These are phyloP conservation scores for Dissophora globulifera DNA, from an alignment of 192 early-diverging fungal species.

Conservation along the genomic window DNA sequence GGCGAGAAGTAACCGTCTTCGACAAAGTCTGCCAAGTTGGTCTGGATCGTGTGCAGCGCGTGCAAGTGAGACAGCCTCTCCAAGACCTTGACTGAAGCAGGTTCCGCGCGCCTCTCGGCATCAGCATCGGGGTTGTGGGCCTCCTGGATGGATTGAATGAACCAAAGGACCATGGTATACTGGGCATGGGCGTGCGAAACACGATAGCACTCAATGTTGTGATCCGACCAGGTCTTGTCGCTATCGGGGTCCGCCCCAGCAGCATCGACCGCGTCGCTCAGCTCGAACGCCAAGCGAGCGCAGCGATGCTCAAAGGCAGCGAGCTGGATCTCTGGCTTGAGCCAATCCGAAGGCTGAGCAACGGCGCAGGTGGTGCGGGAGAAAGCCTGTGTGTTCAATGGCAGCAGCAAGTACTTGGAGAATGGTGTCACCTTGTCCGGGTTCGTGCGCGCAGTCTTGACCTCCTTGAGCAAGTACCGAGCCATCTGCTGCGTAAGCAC, in stretches of 20 bases:
- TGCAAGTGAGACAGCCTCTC: conserved; percentile 78
- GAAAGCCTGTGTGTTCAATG: conserved; percentile 81
- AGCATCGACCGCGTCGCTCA: conserved; percentile 50
- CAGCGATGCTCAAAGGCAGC: conserved; percentile 63
- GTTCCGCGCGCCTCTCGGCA: conserved; percentile 17
- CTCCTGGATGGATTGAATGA: conserved; percentile 45
- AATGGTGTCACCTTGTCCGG: conserved; percentile 72
- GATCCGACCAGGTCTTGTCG: conserved; percentile 41
- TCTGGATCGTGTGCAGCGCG: conserved; percentile 81
- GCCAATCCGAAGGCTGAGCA: conserved; percentile 48
- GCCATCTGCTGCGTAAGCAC: conserved; percentile 89
- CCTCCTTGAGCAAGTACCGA: conserved; percentile 84
- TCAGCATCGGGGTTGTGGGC: conserved; percentile 33
- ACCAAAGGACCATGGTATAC: conserved; percentile 61
- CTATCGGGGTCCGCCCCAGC: no score
- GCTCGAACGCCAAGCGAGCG: conserved; percentile 54
- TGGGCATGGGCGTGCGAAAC: conserved; percentile 64
- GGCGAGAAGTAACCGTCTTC: conserved; percentile 83
- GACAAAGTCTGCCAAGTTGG: conserved; percentile 85
- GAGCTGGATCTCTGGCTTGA: conserved; percentile 51
- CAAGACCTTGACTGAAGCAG: conserved; percentile 79
- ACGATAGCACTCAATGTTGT: conserved; percentile 62
- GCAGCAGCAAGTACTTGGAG: conserved; percentile 63
- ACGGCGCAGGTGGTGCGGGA: conserved; percentile 36
- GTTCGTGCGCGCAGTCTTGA: conserved; percentile 82